Evolutionary conservation across 768 basidiomycete species (phyloP), one percentile per base, ranked within the genome.

Genomic region (Leccinellum rugosiceps): DNA sequence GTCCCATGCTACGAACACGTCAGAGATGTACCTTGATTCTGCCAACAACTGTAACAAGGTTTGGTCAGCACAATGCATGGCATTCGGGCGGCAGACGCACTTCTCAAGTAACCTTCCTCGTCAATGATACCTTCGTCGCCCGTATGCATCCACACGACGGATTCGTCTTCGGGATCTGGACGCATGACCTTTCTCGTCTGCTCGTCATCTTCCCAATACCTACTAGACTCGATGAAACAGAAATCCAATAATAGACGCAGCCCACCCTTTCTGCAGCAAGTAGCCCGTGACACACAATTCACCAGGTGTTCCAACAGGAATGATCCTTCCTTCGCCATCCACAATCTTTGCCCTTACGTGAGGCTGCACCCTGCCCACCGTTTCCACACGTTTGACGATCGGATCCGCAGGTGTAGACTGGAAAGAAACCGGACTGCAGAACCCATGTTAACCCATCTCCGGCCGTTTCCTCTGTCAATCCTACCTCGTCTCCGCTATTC

Each of bases 61-160:
- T 26, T 4, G 4, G n/a, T 58, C 31, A 50, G 19, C n/a, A 17
- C 30, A 9, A 43, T 17, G 4, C 19, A 38, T 21, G 32, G 50
- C 50, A 52, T 21, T 19, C 21, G 35, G 53, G 13, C 31, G 14
- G 44, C 21, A 19, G 14, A 75, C 85, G 58, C 63, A 90, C 91
- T 84, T 62, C 74, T 72, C 19, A 93, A 68, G 71, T 92, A 93
- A 2, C 91, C 91, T 53, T 93, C 86, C 52, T 86, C 82, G 62
- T 94, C 91, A 74, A 94, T 80, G 32, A 88, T 84, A 1, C 82
- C 90, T 64, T 91, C 83, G 65, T 94, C 91, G 1, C 91, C 91
- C 0, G 88, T 91, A 69, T 87, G 80, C 85, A 93, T 91, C 91
- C 91, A 93, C 34, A 87, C 63, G 4, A 73, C 80, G 19, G 83